Conservation (phyloP, 2,329 filamentous ascomycete species). For the Raffaelea albimanens region DNA sequence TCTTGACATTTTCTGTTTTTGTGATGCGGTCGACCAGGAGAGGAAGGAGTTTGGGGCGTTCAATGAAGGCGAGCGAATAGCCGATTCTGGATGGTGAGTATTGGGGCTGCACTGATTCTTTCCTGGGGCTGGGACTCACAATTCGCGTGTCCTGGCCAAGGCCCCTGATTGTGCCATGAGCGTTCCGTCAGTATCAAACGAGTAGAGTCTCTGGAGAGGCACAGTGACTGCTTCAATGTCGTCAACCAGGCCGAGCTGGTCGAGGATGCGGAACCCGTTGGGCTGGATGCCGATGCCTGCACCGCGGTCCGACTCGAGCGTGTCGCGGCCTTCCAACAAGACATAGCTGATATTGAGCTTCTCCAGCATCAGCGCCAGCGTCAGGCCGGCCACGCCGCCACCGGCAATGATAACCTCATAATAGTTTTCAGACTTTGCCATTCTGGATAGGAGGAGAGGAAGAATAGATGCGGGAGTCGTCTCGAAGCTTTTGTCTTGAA, state of each 20-base stretch:
- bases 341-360: background rate
- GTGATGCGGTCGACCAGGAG: background rate
- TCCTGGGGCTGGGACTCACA: no score
- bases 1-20: background rate
- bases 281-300: constrained; percentile 2
- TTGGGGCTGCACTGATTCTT: no score
- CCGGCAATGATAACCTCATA: background rate
- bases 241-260: constrained; percentile 1
- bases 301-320: background rate
- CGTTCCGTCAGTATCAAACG: no score
- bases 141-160: no score
- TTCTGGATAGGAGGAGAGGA: no score
- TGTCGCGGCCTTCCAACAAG: background rate
- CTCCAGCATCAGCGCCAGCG: background rate
- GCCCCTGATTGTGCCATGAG: no score
- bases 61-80: background rate
- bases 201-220: background rate
- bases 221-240: background rate
- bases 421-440: no score
- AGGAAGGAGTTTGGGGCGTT: background rate
- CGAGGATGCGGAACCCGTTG: constrained; percentile 3
- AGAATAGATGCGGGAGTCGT: no score
- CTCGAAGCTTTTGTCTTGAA: no score
- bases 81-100: background rate
- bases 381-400: background rate